These are phyloP conservation scores for Mycena sp. DNA, from an alignment of 1,284 basidiomycete species.

Conservation along the genomic window DNA sequence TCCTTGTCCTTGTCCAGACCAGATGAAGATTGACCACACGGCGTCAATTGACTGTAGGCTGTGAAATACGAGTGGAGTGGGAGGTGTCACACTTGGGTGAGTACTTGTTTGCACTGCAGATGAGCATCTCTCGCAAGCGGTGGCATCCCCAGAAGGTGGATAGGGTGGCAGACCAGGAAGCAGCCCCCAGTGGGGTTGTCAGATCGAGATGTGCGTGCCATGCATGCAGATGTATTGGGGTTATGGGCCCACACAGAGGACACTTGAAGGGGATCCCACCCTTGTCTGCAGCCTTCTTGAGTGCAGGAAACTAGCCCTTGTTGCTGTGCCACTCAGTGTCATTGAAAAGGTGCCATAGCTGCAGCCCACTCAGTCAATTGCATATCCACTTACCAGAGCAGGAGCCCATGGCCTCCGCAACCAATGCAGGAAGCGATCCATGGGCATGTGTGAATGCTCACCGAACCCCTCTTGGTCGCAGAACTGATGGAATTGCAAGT, in stretches of 20 bases:
- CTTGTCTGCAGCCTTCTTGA: background rate
- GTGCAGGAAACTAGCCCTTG: background rate
- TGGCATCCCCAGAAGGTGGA: slow-evolving; percentile 10
- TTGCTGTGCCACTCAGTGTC: background rate
- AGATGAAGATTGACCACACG: slow-evolving; percentile 6
- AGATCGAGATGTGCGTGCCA: background rate
- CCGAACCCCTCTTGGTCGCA: slow-evolving; percentile 40
- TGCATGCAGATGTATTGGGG: background rate
- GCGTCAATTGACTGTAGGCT: background rate
- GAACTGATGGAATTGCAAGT: slow-evolving; percentile 45
- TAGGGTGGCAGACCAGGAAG: background rate
- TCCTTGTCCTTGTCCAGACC: slow-evolving; percentile 27
- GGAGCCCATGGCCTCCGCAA: slow-evolving; percentile 8
- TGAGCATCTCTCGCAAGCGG: slow-evolving; percentile 1
- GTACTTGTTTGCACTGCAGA: slow-evolving; percentile 5
- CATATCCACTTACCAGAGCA: background rate
- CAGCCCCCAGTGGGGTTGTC: background rate
- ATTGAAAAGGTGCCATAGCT: slow-evolving; percentile 7
- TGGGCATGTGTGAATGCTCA: slow-evolving; percentile 43
- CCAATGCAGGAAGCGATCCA: slow-evolving; percentile 34
- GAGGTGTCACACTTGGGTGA: background rate
- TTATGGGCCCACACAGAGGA: slow-evolving; percentile 1
- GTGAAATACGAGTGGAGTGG: background rate
- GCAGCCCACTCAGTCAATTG: slow-evolving; percentile 1
- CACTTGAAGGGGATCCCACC: slow-evolving; percentile 8